Base-by-base conservation (phyloP, 495 filamentous ascomycete species). In the Xylaria castorea region DNA sequence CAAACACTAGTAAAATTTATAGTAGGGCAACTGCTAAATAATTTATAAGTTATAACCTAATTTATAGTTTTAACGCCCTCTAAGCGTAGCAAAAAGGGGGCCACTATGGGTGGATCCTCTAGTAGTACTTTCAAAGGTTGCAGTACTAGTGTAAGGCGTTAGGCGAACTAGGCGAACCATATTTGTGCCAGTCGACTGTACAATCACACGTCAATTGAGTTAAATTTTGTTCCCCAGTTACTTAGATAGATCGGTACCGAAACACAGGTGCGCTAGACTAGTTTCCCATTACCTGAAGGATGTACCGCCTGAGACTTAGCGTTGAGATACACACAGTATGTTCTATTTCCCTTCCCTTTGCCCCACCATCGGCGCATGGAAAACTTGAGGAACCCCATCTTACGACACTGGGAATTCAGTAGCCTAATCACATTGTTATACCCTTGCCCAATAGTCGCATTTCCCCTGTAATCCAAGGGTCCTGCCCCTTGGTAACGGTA, bases 371-470 rank as follows among this genome's bases (percentile, higher is more conserved):
- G 12, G 12, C 65, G 14, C 16, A 68, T 68, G 50, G 48, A 68
- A 34, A 68, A 68, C 66, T 63, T 22, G 42, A 32, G 38, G 50
- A 50, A 34, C 32, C 66, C 66, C 66, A 68, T 57, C 20, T 30
- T 44, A 8, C 30, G 32, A 22, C 16, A 53, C 40, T n/a, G 63
- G 42, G 63, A 66, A n/a, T 66, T 50, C 12, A 32, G 0, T 42
- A 50, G 25, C 44, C 63, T 42, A 50, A 50, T 46, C 40, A 18
- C 30, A 32, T 46, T 12, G 12, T 22, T 48, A 7, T 50, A 51
- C 11, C 46, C 46, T 18, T 25, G 32, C 18, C 30, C 32, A 51
- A 51, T 53, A 22, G 44, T 36, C n/a, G 22, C 27, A 16, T 42
- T 36, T 42, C 11, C 20, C 50, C 34, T 27, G 46, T 32, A 18